Evolutionary conservation across 148 eudicot species (phyloP).

Genomic region (Agrostemma githago): DNA sequence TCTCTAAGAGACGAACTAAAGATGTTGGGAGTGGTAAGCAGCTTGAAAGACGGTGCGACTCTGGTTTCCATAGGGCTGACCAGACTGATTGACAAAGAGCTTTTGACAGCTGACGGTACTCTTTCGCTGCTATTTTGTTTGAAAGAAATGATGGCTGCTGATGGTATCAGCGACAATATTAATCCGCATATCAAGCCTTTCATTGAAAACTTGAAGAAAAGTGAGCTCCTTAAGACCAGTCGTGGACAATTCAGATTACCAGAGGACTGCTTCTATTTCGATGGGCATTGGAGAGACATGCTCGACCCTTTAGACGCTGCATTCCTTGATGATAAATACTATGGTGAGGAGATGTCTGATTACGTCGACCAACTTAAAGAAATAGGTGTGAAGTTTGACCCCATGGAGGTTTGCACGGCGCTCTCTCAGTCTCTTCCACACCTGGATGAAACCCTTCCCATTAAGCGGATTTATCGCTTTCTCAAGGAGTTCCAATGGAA

Average conservation of each 20-base stretch:
- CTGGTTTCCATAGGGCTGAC: slow-evolving; percentile 19
- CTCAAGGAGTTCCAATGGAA: slow-evolving; percentile 24
- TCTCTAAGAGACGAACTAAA: slow-evolving; percentile 23
- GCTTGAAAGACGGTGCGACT: slow-evolving; percentile 27
- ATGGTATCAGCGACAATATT: not conserved
- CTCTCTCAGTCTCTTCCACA: slow-evolving; percentile 17
- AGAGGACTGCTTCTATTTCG: slow-evolving; percentile 12
- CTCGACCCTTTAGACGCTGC: slow-evolving; percentile 27
- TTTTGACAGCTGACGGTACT: slow-evolving; percentile 28
- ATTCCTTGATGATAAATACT: slow-evolving; percentile 21
- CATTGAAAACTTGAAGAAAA: slow-evolving; percentile 21
- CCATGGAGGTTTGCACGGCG: slow-evolving; percentile 18
- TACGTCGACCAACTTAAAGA: slow-evolving; percentile 9
- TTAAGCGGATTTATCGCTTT: slow-evolving; percentile 20
- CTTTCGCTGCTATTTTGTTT: slow-evolving; percentile 21
- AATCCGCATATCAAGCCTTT: slow-evolving; percentile 4
- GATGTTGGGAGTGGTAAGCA: slow-evolving; percentile 24
- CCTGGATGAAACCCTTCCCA: slow-evolving; percentile 19
- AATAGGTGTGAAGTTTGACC: slow-evolving; percentile 27
- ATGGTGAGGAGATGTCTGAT: slow-evolving; percentile 22
- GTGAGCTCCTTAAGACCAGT: slow-evolving; percentile 21
- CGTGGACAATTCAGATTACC: slow-evolving; percentile 19
- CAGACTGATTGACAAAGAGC: slow-evolving; percentile 15
- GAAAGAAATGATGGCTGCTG: slow-evolving; percentile 16
- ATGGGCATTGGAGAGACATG: slow-evolving; percentile 14